These are phyloP conservation scores for Gossypium longicalyx DNA, from an alignment of 345 rosid genomes.

Conservation along the genomic window DNA sequence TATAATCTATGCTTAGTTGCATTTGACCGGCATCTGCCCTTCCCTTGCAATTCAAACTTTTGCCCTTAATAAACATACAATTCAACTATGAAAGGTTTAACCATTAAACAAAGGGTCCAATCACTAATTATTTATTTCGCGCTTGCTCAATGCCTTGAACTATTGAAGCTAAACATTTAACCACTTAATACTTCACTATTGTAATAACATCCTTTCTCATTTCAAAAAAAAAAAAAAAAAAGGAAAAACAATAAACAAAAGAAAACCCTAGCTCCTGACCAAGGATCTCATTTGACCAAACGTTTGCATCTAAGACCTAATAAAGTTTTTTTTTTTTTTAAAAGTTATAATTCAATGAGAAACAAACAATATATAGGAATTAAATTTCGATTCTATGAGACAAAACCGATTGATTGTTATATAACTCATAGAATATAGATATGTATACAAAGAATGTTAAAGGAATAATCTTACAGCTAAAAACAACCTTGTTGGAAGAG, in stretches of 20 bases:
- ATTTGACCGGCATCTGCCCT: neutral
- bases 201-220: neutral
- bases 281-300: neutral
- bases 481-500: conserved; percentile 69
- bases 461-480: conserved; percentile 38
- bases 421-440: neutral
- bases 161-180: neutral
- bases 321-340: neutral
- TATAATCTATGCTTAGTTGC: neutral
- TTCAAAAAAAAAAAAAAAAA: neutral
- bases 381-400: neutral
- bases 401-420: neutral
- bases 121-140: neutral
- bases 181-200: neutral
- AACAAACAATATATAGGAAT: neutral
- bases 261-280: neutral
- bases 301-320: neutral
- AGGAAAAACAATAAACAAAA: neutral
- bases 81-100: neutral
- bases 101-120: neutral
- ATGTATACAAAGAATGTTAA: neutral
- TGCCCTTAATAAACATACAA: neutral
- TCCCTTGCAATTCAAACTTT: neutral
- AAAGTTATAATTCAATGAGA: neutral
- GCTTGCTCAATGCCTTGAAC: conserved; percentile 2